Evolutionary conservation across 495 filamentous ascomycete genomes (phyloP).

Genomic region (Aspergillus mulundensis): DNA sequence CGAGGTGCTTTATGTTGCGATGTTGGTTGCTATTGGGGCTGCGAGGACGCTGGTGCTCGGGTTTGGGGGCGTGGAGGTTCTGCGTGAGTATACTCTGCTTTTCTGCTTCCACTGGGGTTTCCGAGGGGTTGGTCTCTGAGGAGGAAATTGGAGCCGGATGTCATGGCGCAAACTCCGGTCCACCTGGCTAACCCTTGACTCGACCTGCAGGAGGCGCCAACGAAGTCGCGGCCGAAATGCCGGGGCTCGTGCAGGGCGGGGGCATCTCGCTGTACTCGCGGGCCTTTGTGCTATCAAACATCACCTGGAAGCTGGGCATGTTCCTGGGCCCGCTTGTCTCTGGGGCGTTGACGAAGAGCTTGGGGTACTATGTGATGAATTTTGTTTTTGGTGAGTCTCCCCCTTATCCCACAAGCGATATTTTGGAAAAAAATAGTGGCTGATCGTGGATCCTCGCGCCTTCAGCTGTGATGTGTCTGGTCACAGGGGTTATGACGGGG

Average conservation of each 20-base stretch:
- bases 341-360: constrained; percentile 23
- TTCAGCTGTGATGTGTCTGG: background rate
- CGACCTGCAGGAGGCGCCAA: background rate
- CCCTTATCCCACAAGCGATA: too few species aligned
- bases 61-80: constrained; percentile 15
- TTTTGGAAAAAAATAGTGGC: too few species aligned
- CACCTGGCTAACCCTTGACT: too few species aligned
- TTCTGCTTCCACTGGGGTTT: too few species aligned
- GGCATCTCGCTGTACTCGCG: constrained; percentile 29
- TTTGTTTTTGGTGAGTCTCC: constrained; percentile 4
- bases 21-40: constrained; percentile 17
- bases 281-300: constrained; percentile 31
- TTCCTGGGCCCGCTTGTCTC: constrained; percentile 33
- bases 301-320: constrained; percentile 34
- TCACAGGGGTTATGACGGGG: background rate
- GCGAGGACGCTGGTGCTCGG: constrained; percentile 23
- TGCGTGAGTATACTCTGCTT: background rate
- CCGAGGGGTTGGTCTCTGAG: too few species aligned
- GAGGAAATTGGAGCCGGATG: too few species aligned
- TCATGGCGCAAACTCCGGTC: too few species aligned
- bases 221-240: constrained; percentile 7
- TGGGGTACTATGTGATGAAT: constrained; percentile 26
- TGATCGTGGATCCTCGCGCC: background rate
- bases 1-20: constrained; percentile 19
- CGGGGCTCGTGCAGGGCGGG: constrained; percentile 28